Base-by-base conservation (phyloP, 1,284 basidiomycete species). In the Apiotrichum sp. region DNA sequence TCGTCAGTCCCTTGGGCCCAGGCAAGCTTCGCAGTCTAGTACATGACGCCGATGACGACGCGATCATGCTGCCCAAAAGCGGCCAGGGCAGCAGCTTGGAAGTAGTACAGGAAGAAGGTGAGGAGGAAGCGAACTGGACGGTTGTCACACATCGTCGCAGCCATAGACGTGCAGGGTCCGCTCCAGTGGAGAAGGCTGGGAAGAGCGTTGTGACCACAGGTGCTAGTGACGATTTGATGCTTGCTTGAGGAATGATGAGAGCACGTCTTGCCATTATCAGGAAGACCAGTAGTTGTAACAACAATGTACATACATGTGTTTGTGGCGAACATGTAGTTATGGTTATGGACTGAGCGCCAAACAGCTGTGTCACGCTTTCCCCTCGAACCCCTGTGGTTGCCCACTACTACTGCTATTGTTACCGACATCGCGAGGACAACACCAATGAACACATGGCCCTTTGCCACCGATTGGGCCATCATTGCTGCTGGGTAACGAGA, bases 1-100 rank as follows among this genome's bases (percentile, higher is more conserved):
- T 74, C 55, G 67, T 71, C 43, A 69, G 66, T 22, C 72, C 72
- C 0, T 55, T 74, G 0, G 67, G 69, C 16, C 66, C 67, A 0
- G 66, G 67, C 36, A 43, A 52, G 29, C 35, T 49, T 13, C 47
- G 47, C 16, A 49, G 34, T 14, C 35, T 44, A 14, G 22, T 22
- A 22, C 22, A 22, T 5, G 52, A 53, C 35, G 29, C 29, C 2
- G 60, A 58, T 36, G 51, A 59, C 44, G 61, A 59, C 31, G 34
- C 54, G 3, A 10, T 47, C 34, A 57, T 59, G 58, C n/a, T 31
- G 1, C 33, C 52, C 6, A 55, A 50, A 42, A 53, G 35, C 22
- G 41, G 51, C 1, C 14, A 34, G 14, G 40, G 42, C 4, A 47
- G 47, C 6, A 44, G 47, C 9, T 49, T 61, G 16, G 59, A 61